Evolutionary conservation across 805 yeast genomes (phyloP).

Genomic region (Cephaloascus albidus): DNA sequence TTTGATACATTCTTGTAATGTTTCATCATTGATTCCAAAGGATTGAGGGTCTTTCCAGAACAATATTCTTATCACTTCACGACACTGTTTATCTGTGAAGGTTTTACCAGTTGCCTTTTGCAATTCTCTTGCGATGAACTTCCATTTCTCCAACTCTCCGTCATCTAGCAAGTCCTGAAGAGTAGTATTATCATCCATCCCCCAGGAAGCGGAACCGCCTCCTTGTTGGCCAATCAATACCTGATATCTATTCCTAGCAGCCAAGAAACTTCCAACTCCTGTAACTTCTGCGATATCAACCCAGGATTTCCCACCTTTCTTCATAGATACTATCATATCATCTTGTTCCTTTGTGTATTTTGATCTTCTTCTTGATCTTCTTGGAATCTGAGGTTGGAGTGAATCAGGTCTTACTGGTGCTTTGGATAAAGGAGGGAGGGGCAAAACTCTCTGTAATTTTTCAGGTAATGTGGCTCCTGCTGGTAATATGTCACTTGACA

Average conservation of each 20-base stretch:
- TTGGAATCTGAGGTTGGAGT: constrained; percentile 28
- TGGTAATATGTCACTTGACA: constrained; percentile 1
- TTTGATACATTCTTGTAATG: constrained; percentile 26
- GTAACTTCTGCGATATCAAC: constrained; percentile 62
- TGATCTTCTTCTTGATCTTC: constrained; percentile 51
- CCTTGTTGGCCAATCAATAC: constrained; percentile 81
- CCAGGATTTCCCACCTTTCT: constrained; percentile 60
- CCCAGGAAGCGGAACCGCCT: constrained; percentile 60
- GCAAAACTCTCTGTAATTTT: constrained; percentile 22
- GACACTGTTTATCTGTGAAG: constrained; percentile 44
- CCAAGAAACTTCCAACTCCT: constrained; percentile 55
- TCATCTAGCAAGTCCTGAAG: constrained; percentile 51
- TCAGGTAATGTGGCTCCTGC: constrained; percentile 10
- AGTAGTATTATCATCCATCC: constrained; percentile 39
- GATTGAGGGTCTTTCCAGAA: constrained; percentile 45
- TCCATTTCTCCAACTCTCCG: constrained; percentile 66
- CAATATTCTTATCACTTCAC: constrained; percentile 41
- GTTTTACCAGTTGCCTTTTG: constrained; percentile 42
- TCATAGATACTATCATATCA: constrained; percentile 49
- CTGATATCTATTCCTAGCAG: constrained; percentile 73
- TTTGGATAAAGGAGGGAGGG: constrained; percentile 39
- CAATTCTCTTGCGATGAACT: constrained; percentile 52
- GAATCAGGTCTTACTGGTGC: constrained; percentile 34
- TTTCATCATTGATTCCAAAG: constrained; percentile 47
- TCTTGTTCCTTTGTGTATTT: constrained; percentile 67